Evolutionary conservation across 495 filamentous ascomycete species (phyloP), one percentile per base, ranked within the genome.

Genomic region (Cetradonia linearis): DNA sequence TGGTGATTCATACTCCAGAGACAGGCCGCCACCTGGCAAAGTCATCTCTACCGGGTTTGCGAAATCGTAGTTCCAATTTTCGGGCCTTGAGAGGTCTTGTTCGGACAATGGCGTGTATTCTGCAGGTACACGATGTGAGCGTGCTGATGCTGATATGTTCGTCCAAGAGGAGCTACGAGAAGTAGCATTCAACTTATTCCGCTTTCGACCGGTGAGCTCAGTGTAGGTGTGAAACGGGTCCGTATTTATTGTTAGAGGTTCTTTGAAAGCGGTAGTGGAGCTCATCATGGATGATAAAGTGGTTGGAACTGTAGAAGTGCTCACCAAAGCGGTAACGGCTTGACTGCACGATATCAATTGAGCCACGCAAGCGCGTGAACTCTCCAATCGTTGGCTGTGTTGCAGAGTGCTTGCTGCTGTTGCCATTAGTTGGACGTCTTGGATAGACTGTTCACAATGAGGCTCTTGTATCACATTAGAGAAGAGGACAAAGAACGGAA

Each of bases 401-500:
- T 57, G 55, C 20, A 44, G 25, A 10, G 28, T 11, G 13, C 42
- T 11, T 25, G 55, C 40, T 18, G 23, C 36, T 27, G 40, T 40
- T 40, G 40, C 37, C 55, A 57, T 57, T 33, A 57, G 23, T 20
- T 37, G 33, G 16, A 40, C 25, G n/a, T 57, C 55, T 44, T 44
- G 55, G 3, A 13, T 31, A 20, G 55, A 44, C 8, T 57, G 23
- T 13, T 13, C 55, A 5, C 27, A 23, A 14, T 30, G 55, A 30
- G 55, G 40, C 36, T 57, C 55, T 25, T 23, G 55, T 30, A 57
- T 44, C 5, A 57, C 55, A 25, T 57, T 57, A 5, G 55, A 20
- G 28, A 57, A 57, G n/a, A 57, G 55, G 16, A 57, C 7, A 11
- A 57, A 57, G 11, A 57, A 57, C 3, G 55, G 55, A 20, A 57